These are phyloP conservation scores for Sarcodon sp. DNA, from an alignment of 768 basidiomycete species.

Conservation along the genomic window DNA sequence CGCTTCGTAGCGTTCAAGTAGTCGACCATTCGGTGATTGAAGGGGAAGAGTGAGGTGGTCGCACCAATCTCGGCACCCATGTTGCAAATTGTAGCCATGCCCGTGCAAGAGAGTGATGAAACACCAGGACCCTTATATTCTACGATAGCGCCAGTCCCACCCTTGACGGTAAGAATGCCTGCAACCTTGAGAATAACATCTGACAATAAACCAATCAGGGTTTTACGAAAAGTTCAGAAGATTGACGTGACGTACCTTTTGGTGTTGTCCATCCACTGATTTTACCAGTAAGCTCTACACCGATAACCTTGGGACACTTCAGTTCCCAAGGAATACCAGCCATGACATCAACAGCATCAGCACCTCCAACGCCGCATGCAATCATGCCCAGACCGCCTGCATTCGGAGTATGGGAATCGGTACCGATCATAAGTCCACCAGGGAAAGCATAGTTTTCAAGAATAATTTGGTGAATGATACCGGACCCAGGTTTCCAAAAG, in stretches of 20 bases:
- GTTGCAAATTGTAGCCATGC: conserved; percentile 99
- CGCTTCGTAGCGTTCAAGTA: conserved; percentile 97
- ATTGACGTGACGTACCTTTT: conserved; percentile 47
- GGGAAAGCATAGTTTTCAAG: conserved; percentile 99
- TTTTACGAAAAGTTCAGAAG: background rate
- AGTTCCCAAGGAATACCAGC: conserved; percentile 97
- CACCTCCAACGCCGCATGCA: conserved; percentile 98
- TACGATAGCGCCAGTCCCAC: conserved; percentile 97
- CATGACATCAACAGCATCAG: conserved; percentile 99
- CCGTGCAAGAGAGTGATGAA: conserved; percentile 92
- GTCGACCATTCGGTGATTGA: conserved; percentile 87
- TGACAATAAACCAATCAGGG: conserved; percentile 16
- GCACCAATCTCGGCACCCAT: conserved; percentile 99
- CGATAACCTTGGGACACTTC: conserved; percentile 98
- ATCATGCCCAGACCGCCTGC: conserved; percentile 99
- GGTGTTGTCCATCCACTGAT: conserved; percentile 96
- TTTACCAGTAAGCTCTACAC: conserved; percentile 92
- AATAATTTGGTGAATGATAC: conserved; percentile 99
- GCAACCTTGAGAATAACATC: conserved; percentile 99
- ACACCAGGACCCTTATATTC: conserved; percentile 95
- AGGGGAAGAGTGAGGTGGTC: conserved; percentile 98
- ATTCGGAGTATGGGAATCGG: conserved; percentile 98
- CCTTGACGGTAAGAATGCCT: conserved; percentile 98
- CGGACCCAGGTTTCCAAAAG: conserved; percentile 98
- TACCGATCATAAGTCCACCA: conserved; percentile 98